Percentiles rank a stretch among this genome's conserved stretches.
Conservation (phyloP, 2,329 filamentous ascomycete genomes). For the Colletotrichum cuscutae region DNA sequence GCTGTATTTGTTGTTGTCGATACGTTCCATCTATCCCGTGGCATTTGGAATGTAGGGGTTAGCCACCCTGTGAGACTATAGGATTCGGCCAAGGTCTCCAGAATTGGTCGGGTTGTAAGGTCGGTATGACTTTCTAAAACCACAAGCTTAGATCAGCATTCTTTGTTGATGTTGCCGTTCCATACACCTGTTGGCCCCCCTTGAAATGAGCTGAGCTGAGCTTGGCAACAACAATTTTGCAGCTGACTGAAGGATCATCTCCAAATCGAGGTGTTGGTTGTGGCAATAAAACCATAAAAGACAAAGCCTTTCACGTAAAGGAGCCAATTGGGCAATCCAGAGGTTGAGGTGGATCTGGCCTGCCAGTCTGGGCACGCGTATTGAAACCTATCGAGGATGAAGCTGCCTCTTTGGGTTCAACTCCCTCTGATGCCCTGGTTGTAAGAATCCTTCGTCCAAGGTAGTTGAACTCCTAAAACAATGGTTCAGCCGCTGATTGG, state of each 20-base stretch:
- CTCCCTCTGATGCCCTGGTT: not conserved
- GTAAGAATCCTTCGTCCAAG: not conserved
- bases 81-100: not conserved
- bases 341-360: slow-evolving; percentile 14
- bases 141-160: not conserved
- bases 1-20: not conserved
- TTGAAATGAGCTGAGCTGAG: not conserved
- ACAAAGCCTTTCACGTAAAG: not conserved
- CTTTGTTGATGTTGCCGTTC: not conserved
- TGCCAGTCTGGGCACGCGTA: slow-evolving; percentile 1
- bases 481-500: slow-evolving; percentile 23
- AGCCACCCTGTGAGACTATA: not conserved
- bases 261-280: not conserved
- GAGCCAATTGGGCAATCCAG: not conserved
- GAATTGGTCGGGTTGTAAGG: not conserved
- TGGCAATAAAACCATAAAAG: not conserved
- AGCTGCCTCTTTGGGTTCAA: not conserved
- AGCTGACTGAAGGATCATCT: not conserved
- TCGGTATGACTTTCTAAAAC: not conserved
- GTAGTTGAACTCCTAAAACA: not conserved
- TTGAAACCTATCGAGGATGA: not conserved
- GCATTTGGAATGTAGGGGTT: not conserved
- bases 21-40: not conserved
- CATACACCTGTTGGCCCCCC: not conserved
- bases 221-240: not conserved